Conservation (phyloP, 768 basidiomycete genomes). For the Lentinula raphanica region DNA sequence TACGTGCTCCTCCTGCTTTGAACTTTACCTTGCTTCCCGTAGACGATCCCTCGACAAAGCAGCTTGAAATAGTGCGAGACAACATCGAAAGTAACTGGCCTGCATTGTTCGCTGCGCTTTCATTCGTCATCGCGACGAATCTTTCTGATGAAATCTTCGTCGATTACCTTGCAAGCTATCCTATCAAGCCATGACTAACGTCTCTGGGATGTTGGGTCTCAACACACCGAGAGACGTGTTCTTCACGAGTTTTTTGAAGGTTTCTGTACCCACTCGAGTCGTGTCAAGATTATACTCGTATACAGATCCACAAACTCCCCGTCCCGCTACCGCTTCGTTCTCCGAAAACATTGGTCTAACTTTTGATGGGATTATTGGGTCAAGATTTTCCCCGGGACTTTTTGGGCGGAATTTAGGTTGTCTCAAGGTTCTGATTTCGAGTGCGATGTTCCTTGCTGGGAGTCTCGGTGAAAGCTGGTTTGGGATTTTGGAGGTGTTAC, state of each 20-base stretch:
- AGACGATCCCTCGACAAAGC: slow-evolving; percentile 44
- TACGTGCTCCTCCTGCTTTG: slow-evolving; percentile 71
- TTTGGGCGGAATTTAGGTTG: slow-evolving; percentile 91
- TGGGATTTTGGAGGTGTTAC: slow-evolving; percentile 81
- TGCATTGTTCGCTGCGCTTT: slow-evolving; percentile 82
- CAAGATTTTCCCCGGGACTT: slow-evolving; percentile 61
- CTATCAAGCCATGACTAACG: slow-evolving; percentile 80
- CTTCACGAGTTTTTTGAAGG: slow-evolving; percentile 80
- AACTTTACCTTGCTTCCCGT: slow-evolving; percentile 51
- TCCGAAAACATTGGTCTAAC: slow-evolving; percentile 68
- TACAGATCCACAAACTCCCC: slow-evolving; percentile 51
- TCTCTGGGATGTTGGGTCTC: slow-evolving; percentile 84
- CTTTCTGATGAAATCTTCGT: slow-evolving; percentile 90
- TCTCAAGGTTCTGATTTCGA: slow-evolving; percentile 73
- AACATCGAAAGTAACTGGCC: slow-evolving; percentile 93
- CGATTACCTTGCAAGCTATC: slow-evolving; percentile 77
- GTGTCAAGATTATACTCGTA: slow-evolving; percentile 67
- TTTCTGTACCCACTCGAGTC: slow-evolving; percentile 85
- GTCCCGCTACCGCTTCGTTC: slow-evolving; percentile 45
- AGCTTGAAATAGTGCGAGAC: slow-evolving; percentile 60
- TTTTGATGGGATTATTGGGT: slow-evolving; percentile 13
- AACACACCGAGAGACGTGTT: slow-evolving; percentile 90
- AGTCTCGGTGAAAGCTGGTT: slow-evolving; percentile 90
- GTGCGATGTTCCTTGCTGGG: slow-evolving; percentile 79
- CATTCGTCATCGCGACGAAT: slow-evolving; percentile 85